Conservation (phyloP, 176 grass and related monocot genomes). For the Eleusine coracana region DNA sequence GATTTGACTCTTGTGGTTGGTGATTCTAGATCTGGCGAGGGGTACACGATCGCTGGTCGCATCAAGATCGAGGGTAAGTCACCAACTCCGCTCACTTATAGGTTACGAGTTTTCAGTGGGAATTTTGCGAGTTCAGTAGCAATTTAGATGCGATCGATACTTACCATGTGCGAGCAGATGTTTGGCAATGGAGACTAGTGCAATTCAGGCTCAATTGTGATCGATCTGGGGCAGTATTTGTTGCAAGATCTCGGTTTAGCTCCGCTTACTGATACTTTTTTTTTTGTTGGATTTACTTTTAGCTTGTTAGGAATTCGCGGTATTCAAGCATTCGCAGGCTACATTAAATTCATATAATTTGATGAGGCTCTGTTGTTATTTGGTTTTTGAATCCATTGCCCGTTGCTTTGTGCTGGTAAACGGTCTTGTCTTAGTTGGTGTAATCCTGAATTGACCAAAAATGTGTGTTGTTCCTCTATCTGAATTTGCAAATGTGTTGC, state of each 20-base stretch:
- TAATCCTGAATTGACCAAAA: not conserved
- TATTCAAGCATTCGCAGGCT: not conserved
- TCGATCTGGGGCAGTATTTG: not conserved
- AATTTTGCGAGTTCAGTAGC: not conserved
- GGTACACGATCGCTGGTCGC: slow-evolving; percentile 75
- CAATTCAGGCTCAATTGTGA: not conserved
- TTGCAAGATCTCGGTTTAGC: not conserved
- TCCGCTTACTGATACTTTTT: not conserved
- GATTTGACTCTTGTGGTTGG: slow-evolving; percentile 1
- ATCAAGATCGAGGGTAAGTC: slow-evolving; percentile 79
- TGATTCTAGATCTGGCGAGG: slow-evolving; percentile 61
- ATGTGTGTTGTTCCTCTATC: not conserved
- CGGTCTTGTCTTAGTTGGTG: not conserved
- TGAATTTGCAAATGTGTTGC: slow-evolving; percentile 13
- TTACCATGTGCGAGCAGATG: not conserved
- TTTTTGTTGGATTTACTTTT: not conserved
- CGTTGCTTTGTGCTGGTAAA: not conserved
- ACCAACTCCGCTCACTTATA: not conserved
- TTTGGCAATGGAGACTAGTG: not conserved
- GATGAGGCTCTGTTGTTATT: not conserved
- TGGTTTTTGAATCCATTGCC: not conserved
- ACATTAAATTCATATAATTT: not conserved
- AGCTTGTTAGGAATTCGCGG: not conserved
- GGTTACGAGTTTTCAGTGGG: not conserved
- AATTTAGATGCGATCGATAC: not conserved